phyloP scores from a whole-genome alignment of 163 green algal genomes.

The Scenedesmus sp. region DNA sequence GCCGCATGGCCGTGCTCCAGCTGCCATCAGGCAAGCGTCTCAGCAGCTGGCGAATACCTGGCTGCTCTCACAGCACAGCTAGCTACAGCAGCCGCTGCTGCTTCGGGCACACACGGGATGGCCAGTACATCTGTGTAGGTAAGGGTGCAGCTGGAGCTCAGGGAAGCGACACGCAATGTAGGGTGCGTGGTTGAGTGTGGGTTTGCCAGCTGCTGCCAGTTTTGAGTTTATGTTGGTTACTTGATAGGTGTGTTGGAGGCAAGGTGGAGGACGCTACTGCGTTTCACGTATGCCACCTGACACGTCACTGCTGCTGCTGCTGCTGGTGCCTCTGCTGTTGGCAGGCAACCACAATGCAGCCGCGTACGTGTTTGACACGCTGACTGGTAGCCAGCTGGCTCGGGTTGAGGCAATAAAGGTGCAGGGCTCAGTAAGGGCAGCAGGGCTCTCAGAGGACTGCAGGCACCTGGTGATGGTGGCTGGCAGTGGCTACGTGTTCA shows the following conservation, averaged over 20 bases:
- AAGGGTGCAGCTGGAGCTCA: slow-evolving; percentile 51
- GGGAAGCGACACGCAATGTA: neutral
- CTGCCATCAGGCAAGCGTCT: neutral
- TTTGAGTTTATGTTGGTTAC: too few relatives aligned
- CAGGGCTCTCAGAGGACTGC: slow-evolving; percentile 73
- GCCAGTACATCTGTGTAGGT: slow-evolving; percentile 59
- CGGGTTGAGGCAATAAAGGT: slow-evolving; percentile 64
- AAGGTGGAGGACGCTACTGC: too few relatives aligned
- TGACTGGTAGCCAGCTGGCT: slow-evolving; percentile 54
- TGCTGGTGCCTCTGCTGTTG: neutral
- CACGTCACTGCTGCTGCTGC: neutral
- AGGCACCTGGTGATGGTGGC: slow-evolving; percentile 69
- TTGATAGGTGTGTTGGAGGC: too few relatives aligned
- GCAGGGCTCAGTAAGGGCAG: slow-evolving; percentile 65
- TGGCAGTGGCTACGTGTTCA: slow-evolving; percentile 78
- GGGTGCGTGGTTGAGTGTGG: neutral
- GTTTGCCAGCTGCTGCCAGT: too few relatives aligned
- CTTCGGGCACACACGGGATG: slow-evolving; percentile 65
- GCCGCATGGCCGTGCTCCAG: slow-evolving; percentile 67
- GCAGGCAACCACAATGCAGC: slow-evolving; percentile 51
- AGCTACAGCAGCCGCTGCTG: slow-evolving; percentile 53
- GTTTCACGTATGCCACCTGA: too few relatives aligned
- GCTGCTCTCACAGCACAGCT: neutral
- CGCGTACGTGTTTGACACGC: slow-evolving; percentile 64
- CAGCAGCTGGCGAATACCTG: slow-evolving; percentile 29